Conservation (phyloP, 352 stramenopile genomes). For the Pythium volutum region DNA sequence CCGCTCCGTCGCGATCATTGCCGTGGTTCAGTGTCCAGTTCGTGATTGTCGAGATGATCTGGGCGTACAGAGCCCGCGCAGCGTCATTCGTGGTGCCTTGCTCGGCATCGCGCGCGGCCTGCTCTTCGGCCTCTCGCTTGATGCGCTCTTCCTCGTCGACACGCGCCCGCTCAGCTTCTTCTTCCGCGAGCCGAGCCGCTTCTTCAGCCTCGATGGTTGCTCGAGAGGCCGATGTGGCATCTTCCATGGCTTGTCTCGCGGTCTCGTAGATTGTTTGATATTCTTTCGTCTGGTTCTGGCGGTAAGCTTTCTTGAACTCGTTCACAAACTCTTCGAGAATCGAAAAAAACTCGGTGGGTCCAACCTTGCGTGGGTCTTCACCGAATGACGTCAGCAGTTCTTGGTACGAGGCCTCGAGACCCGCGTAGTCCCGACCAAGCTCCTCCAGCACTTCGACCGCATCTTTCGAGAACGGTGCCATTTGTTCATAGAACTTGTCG, state of each 20-base stretch:
- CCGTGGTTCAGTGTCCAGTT: slow-evolving; percentile 56
- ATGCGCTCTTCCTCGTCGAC: slow-evolving; percentile 60
- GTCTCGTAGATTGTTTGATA: slow-evolving; percentile 77
- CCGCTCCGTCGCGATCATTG: slow-evolving; percentile 36
- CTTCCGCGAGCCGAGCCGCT: slow-evolving; percentile 29
- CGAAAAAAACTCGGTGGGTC: slow-evolving; percentile 80
- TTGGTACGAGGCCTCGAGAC: slow-evolving; percentile 69
- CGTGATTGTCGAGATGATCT: slow-evolving; percentile 65
- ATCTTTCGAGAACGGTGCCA: slow-evolving; percentile 79
- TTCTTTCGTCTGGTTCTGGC: slow-evolving; percentile 86
- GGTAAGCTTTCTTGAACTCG: slow-evolving; percentile 87
- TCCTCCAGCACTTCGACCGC: slow-evolving; percentile 81
- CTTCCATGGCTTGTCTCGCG: slow-evolving; percentile 44
- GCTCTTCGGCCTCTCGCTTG: slow-evolving; percentile 48
- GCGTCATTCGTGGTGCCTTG: slow-evolving; percentile 30
- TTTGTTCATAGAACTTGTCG: slow-evolving; percentile 80
- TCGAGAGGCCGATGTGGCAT: slow-evolving; percentile 34
- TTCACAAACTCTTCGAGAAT: slow-evolving; percentile 82
- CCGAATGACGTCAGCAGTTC: slow-evolving; percentile 82
- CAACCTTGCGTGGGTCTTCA: slow-evolving; percentile 77
- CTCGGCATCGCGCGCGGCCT: slow-evolving; percentile 21
- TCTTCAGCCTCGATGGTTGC: slow-evolving; percentile 31
- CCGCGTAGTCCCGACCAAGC: slow-evolving; percentile 68
- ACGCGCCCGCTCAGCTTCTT: slow-evolving; percentile 39
- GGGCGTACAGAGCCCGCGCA: slow-evolving; percentile 55